phyloP scores from a whole-genome alignment of 306 rosid genomes.

The Cicer bijugum region DNA sequence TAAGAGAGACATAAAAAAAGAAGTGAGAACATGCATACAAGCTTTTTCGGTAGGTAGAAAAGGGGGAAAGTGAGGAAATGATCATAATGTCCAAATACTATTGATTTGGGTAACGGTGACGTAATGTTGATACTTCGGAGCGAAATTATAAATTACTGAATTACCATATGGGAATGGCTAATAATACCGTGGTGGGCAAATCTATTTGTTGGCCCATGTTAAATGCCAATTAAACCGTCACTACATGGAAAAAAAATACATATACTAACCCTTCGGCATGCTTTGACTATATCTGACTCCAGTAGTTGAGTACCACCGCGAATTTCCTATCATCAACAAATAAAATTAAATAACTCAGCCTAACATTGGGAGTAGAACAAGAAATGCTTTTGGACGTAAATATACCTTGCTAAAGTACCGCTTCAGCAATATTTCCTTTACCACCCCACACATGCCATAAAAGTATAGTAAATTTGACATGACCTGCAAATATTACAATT shows the following conservation, averaged over 20 bases:
- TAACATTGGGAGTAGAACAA: constrained; percentile 29
- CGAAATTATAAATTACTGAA: neutral
- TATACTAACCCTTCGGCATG: constrained; percentile 87
- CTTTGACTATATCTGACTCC: constrained; percentile 82
- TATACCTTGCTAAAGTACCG: constrained; percentile 95
- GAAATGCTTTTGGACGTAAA: constrained; percentile 36
- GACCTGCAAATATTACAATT: constrained; percentile 60
- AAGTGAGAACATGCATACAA: neutral
- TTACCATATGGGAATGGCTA: neutral
- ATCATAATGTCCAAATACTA: neutral
- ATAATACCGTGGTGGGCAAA: neutral
- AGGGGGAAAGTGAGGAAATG: neutral
- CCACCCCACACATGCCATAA: constrained; percentile 94
- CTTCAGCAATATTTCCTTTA: constrained; percentile 80
- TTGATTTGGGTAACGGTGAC: neutral
- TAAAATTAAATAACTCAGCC: constrained; percentile 35
- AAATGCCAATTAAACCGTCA: constrained; percentile 26
- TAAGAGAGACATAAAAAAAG: neutral
- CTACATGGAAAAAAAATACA: neutral
- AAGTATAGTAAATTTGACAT: constrained; percentile 82
- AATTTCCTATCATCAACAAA: constrained; percentile 67
- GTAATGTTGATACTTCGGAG: neutral
- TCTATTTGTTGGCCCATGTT: neutral
- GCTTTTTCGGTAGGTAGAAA: neutral
- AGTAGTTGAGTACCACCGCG: constrained; percentile 69